Evolutionary conservation across 495 filamentous ascomycete genomes (phyloP).

Genomic region (Penicillium cosmopolitanum): DNA sequence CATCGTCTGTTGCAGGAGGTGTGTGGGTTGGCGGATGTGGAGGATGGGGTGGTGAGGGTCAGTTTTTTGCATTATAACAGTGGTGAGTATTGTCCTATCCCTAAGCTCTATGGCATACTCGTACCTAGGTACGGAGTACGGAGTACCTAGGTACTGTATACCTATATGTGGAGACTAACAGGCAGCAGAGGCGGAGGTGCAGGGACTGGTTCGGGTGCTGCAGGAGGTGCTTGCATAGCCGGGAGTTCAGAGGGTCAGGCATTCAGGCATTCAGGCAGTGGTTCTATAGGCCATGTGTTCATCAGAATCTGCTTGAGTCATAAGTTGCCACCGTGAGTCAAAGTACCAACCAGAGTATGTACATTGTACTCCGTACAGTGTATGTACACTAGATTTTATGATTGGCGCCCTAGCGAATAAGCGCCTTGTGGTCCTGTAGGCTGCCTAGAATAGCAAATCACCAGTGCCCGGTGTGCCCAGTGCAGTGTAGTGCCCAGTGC

Average conservation of each 20-base stretch:
- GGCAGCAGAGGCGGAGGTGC: slow-evolving; percentile 57
- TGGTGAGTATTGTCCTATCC: slow-evolving; percentile 44
- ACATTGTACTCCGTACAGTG: too few relatives aligned
- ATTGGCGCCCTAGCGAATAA: too few relatives aligned
- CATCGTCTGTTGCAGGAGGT: slow-evolving; percentile 62
- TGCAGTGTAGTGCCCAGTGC: too few relatives aligned
- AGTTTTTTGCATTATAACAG: slow-evolving; percentile 79
- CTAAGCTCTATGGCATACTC: too few relatives aligned
- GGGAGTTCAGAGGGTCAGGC: neutral
- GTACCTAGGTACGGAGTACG: too few relatives aligned
- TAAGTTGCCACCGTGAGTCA: neutral
- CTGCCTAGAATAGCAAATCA: too few relatives aligned
- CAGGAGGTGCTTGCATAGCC: slow-evolving; percentile 27
- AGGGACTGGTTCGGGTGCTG: slow-evolving; percentile 51
- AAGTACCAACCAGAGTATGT: too few relatives aligned
- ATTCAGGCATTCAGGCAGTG: neutral
- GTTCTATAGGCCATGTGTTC: neutral
- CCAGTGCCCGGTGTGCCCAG: too few relatives aligned
- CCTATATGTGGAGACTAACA: slow-evolving; percentile 10
- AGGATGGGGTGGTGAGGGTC: slow-evolving; percentile 69
- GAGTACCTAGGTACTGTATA: too few relatives aligned
- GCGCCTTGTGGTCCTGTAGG: too few relatives aligned
- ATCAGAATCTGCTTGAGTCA: neutral
- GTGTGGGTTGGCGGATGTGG: slow-evolving; percentile 51
- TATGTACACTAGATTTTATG: too few relatives aligned